Conservation (phyloP, 1,284 basidiomycete genomes). For the Porogramme epimiltina region DNA sequence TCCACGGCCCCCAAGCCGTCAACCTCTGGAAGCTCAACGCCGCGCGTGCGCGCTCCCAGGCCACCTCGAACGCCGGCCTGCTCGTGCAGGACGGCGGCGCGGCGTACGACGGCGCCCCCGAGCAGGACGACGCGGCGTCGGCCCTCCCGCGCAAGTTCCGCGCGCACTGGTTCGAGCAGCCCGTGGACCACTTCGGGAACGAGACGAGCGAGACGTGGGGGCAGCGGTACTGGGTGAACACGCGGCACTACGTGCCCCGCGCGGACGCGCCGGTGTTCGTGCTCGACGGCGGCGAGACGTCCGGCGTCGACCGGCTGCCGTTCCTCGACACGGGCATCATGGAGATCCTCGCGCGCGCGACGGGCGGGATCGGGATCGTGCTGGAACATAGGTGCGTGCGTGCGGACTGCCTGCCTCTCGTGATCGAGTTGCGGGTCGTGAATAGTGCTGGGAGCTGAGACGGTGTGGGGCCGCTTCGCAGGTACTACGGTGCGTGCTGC, state of each 20-base stretch:
- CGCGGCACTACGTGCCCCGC: conserved; percentile 77
- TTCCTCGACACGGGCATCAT: conserved; percentile 85
- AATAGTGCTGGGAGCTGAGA: conserved; percentile 50
- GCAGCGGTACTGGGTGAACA: conserved; percentile 89
- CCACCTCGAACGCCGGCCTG: neutral
- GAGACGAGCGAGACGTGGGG: conserved; percentile 53
- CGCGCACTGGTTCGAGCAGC: conserved; percentile 78
- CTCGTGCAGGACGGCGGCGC: neutral
- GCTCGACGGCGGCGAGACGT: conserved; percentile 86
- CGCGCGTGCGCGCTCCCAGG: conserved; percentile 5
- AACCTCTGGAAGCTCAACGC: conserved; percentile 43
- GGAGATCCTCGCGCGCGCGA: conserved; percentile 82
- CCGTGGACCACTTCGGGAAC: conserved; percentile 74
- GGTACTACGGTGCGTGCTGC: conserved; percentile 17
- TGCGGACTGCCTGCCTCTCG: neutral
- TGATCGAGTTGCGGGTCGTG: too few species aligned
- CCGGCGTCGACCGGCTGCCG: conserved; percentile 67
- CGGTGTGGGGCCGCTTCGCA: too few species aligned
- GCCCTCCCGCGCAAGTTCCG: conserved; percentile 43
- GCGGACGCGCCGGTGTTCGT: conserved; percentile 78
- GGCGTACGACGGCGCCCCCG: neutral
- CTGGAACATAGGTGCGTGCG: conserved; percentile 74
- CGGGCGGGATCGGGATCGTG: conserved; percentile 84
- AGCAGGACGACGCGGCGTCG: neutral
- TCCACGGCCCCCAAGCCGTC: conserved; percentile 40